Base-by-base conservation (phyloP, 2,329 filamentous ascomycete species). In the Parafenestella ontariensis region DNA sequence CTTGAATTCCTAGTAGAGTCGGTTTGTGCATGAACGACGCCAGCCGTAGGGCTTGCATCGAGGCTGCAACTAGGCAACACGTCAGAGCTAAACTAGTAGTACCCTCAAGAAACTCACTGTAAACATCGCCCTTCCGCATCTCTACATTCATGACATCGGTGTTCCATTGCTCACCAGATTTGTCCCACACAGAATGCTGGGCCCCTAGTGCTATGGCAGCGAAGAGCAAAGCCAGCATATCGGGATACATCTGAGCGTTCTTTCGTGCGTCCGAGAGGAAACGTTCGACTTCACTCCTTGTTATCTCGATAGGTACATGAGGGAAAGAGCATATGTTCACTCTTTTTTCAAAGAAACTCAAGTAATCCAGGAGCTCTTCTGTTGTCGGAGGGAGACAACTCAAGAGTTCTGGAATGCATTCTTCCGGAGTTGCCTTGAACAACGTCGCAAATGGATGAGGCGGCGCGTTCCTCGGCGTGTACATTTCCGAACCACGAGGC, bases 11-110 rank as follows among this genome's bases (percentile, higher is more conserved):
- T 2, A 80, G 68, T 0, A 82, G 65, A 2, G 78, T 81, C 0
- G 81, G 80, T 28, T 76, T 77, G 56, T 78, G 80, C 74, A 80
- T 78, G 64, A 80, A 83, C 0, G 79, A 80, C 9, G 77, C 75
- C 44, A 80, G 66, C 5, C 80, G 77, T 17, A 83, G 67, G n/a
- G 79, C 78, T 64, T 82, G 80, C 78, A 82, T 81, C 6, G 79
- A 74, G 21, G 80, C 80, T 18, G 79, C 78, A 40, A 82, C 80
- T 82, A 5, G 44, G 23, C 49, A 20, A 46, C 62, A 24, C 62
- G 49, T 45, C 20, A 1, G 23, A 31, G 6, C 9, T 7, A 3
- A 11, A 6, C 1, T 5, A 29, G 3, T 11, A 7, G 13, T 11
- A 23, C 7, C 4, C 6, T 18, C 9, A 8, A 40, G 15, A 34